phyloP scores from a whole-genome alignment of 768 basidiomycete genomes.

The Psilocybe sp. region DNA sequence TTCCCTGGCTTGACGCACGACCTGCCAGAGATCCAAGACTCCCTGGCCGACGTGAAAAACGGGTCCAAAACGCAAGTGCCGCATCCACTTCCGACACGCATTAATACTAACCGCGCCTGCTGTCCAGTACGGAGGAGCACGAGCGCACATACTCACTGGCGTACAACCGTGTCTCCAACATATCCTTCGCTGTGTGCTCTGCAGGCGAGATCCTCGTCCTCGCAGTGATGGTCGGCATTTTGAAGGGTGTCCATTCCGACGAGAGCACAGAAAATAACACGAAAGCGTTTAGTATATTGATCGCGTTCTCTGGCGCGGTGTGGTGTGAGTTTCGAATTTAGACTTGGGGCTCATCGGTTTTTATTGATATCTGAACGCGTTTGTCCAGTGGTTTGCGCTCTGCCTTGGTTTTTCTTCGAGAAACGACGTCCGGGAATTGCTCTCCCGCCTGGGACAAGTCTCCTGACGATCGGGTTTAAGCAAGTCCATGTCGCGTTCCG shows the following conservation, averaged over 20 bases:
- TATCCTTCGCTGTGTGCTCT: constrained; percentile 70
- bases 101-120: background rate
- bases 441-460: constrained; percentile 50
- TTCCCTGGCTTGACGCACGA: constrained; percentile 74
- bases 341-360: background rate
- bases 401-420: constrained; percentile 75
- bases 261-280: constrained; percentile 71
- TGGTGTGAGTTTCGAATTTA: constrained; percentile 49
- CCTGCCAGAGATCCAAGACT: constrained; percentile 64
- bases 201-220: constrained; percentile 69
- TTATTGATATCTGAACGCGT: background rate
- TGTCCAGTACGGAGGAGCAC: constrained; percentile 46
- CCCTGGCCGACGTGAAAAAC: constrained; percentile 33
- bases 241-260: constrained; percentile 61
- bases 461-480: constrained; percentile 65
- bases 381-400: constrained; percentile 53
- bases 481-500: constrained; percentile 61
- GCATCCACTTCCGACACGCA: too few species aligned
- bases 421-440: constrained; percentile 63
- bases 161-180: constrained; percentile 72
- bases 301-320: constrained; percentile 75
- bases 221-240: constrained; percentile 71
- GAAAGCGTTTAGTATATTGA: constrained; percentile 70
- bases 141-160: constrained; percentile 56
- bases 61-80: constrained; percentile 49